Base-by-base conservation (phyloP, 2,329 filamentous ascomycete species). In the Fusarium verticillioides region DNA sequence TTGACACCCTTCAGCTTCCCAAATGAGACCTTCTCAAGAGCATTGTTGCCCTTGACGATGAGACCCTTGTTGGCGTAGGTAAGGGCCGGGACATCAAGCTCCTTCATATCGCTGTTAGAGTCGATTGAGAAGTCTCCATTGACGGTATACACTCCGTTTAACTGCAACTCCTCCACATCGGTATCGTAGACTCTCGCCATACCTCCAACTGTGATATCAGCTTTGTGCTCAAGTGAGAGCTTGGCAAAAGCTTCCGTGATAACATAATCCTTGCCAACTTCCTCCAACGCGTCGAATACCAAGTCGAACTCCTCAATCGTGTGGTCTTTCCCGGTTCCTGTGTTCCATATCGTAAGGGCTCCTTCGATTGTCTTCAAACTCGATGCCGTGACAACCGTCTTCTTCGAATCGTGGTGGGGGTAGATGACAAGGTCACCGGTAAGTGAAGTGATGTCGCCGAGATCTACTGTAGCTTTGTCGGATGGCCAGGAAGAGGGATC, bases 71-170 rank as follows among this genome's bases (percentile, higher is more conserved):
- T 68, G 3, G 69, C 74, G 4, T 75, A 77, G 3, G 70, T 75
- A 8, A 77, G 50, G 4, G 66, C 40, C 5, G 62, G 60, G 9
- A 74, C 58, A 21, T 70, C 59, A 15, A 79, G 42, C 42, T 70
- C 60, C 39, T 72, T 63, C 57, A 79, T 50, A 16, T 77, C 47
- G 1, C 37, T 47, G 32, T 79, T 79, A 2, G 66, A 37, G 54
- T 79, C 77, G 32, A 79, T 70, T 7, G 70, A 76, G 39, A 79
- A 76, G 23, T 79, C 77, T 5, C 69, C 74, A 5, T 76, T 57
- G 18, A 78, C 74, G 2, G 66, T 75, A n/a, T 73, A 60, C 19
- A 79, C 61, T n/a, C 78, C 78, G 3, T 62, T 63, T 1, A 79
- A 63, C 18, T 71, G 64, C 11, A 79, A 44, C 5, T 67, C 63